Evolutionary conservation across 495 filamentous ascomycete genomes (phyloP).

Genomic region (Penicillium herquei): DNA sequence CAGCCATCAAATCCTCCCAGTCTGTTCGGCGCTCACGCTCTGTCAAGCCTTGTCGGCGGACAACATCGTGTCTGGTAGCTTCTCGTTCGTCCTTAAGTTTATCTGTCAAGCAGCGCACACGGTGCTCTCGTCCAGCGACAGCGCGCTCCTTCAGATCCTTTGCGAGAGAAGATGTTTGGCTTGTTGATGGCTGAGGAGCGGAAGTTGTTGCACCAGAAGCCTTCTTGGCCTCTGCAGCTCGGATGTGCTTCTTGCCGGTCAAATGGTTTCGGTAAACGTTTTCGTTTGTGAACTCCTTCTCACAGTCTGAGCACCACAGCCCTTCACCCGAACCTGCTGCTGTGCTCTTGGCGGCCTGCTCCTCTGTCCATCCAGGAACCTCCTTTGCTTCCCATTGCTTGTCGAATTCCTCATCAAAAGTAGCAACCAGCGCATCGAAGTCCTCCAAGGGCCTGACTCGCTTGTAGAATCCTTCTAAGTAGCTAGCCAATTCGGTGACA

Average conservation of each 20-base stretch:
- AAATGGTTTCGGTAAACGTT: slow-evolving; percentile 92
- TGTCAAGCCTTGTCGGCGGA: slow-evolving; percentile 93
- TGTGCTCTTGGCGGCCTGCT: slow-evolving; percentile 43
- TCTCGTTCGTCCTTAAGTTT: slow-evolving; percentile 75
- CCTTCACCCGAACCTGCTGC: slow-evolving; percentile 63
- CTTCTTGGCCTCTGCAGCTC: slow-evolving; percentile 64
- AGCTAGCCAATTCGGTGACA: slow-evolving; percentile 71
- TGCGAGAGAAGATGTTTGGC: slow-evolving; percentile 33
- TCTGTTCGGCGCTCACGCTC: slow-evolving; percentile 92
- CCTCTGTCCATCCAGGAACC: slow-evolving; percentile 74
- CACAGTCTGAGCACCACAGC: slow-evolving; percentile 84
- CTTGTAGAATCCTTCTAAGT: slow-evolving; percentile 83
- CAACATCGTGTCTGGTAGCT: slow-evolving; percentile 88
- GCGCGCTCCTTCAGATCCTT: slow-evolving; percentile 80
- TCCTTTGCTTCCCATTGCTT: slow-evolving; percentile 76
- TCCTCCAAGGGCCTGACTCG: slow-evolving; percentile 80
- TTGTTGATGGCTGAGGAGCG: slow-evolving; percentile 19
- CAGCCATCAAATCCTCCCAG: slow-evolving; percentile 77
- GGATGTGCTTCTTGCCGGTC: slow-evolving; percentile 86
- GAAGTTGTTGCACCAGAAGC: slow-evolving; percentile 34
- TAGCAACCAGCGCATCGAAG: slow-evolving; percentile 69
- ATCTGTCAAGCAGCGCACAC: slow-evolving; percentile 70
- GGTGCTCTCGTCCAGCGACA: slow-evolving; percentile 84
- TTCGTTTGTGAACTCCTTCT: slow-evolving; percentile 92
- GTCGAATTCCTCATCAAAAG: slow-evolving; percentile 79